Evolutionary conservation across 75 land plant genomes (phyloP).

Genomic region (Selaginella tamariscina): DNA sequence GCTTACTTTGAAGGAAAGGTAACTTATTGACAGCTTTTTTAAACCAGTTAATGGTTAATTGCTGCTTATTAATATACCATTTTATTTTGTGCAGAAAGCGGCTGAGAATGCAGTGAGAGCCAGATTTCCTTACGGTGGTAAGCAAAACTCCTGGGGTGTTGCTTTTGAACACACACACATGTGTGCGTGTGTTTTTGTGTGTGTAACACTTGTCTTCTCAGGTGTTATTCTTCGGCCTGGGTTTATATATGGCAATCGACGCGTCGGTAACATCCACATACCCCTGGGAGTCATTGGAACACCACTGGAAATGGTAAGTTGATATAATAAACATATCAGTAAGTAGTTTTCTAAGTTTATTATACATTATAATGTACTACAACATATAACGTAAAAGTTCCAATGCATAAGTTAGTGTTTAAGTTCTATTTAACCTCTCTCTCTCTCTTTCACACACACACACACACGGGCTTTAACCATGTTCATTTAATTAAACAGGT

Average conservation of each 20-base stretch:
- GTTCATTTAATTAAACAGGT: constrained; percentile 26
- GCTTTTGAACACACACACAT: too few relatives aligned
- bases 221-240: constrained; percentile 94
- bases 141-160: constrained; percentile 2
- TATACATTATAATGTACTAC: too few relatives aligned
- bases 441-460: too few relatives aligned
- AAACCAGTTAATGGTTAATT: background rate
- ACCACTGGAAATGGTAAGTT: constrained; percentile 70
- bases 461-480: too few relatives aligned
- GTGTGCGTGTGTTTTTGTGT: too few relatives aligned
- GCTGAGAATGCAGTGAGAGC: constrained; percentile 65
- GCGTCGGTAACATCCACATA: constrained; percentile 73
- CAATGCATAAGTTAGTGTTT: too few relatives aligned
- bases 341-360: too few relatives aligned
- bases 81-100: constrained; percentile 42
- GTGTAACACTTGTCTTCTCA: constrained; percentile 17
- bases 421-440: too few relatives aligned
- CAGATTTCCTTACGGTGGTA: constrained; percentile 84
- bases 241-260: constrained; percentile 90
- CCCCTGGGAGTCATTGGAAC: constrained; percentile 80
- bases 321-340: too few relatives aligned
- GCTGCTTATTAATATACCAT: background rate
- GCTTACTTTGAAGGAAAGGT: constrained; percentile 98
- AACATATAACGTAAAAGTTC: too few relatives aligned
- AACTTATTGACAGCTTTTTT: too few relatives aligned